phyloP scores from a whole-genome alignment of 2,329 filamentous ascomycete genomes.

The Sordariomycetes sp. region DNA sequence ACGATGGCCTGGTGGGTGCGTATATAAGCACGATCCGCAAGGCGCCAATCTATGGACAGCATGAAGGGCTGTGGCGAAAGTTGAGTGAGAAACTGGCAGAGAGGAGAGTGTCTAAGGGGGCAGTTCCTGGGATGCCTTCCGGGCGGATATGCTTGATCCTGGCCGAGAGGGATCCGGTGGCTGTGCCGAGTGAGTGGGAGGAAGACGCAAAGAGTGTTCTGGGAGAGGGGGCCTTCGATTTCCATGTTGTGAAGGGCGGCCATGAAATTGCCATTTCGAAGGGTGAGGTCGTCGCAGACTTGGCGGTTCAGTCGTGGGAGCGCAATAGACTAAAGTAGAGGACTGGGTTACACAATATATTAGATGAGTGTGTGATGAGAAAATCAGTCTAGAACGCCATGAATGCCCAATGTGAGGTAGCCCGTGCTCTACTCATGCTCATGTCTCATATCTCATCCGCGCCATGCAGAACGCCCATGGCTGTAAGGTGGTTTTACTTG shows the following conservation, averaged over 20 bases:
- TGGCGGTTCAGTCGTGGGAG: constrained; percentile 24
- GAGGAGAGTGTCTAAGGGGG: constrained; percentile 1
- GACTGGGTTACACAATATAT: too few species aligned
- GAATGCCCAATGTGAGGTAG: too few species aligned
- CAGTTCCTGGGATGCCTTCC: constrained; percentile 21
- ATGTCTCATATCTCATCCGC: too few species aligned
- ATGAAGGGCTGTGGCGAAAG: constrained; percentile 47
- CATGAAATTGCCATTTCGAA: constrained; percentile 62
- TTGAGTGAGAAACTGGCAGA: constrained; percentile 19
- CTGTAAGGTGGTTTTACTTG: too few species aligned
- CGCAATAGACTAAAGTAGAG: background rate
- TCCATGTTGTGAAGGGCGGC: constrained; percentile 50
- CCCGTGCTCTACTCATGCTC: too few species aligned
- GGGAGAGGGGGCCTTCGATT: constrained; percentile 45
- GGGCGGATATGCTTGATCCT: constrained; percentile 56
- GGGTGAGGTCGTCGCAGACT: constrained; percentile 45
- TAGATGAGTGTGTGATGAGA: too few species aligned
- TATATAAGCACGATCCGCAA: constrained; percentile 64
- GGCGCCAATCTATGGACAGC: constrained; percentile 57
- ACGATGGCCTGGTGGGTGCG: constrained; percentile 58
- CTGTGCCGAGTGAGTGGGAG: constrained; percentile 54
- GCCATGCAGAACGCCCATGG: too few species aligned
- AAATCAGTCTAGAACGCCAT: too few species aligned
- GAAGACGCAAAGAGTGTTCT: constrained; percentile 51
- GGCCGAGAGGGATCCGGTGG: constrained; percentile 57